Base-by-base conservation (phyloP, 139 green algal genomes). In the Asterochloris sp. region DNA sequence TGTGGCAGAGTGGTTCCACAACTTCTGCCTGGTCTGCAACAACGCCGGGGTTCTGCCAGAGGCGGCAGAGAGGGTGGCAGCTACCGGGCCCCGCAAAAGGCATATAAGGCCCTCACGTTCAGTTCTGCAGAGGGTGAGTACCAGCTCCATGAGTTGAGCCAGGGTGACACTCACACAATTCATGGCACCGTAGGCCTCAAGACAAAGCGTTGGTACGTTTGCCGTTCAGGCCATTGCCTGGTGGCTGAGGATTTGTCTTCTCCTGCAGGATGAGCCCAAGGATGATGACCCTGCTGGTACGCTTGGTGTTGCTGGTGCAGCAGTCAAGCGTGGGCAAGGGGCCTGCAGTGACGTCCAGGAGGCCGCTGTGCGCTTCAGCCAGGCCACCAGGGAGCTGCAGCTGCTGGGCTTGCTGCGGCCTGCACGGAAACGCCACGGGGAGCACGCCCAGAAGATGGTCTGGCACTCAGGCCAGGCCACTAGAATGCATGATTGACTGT, bases 1-100 rank as follows among this genome's bases (percentile, higher is more conserved):
- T 67, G 79, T 92, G 79, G 87, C 85, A 12, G 88, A 92, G 71
- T 92, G 88, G 88, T 92, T 88, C 69, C 28, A 74, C 16, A 67
- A 79, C 54, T 92, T 91, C 74, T 75, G 74, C 26, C 74, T 62
- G 10, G 67, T 90, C 24, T 73, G 75, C 27, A 19, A 78, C 67
- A 76, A 69, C 1, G 62, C 69, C 21, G 77, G 73, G 10, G 27
- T 28, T 16, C 13, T 26, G 13, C 54, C 27, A 13, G 74, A 81
- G 26, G 81, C 62, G 24, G 13, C 13, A 24, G 29, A 75, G 61
- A 28, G 17, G 27, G 14, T 62, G 21, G 23, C 71, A 73, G 62
- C 63, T n/a, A 15, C 61, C 8, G 64, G 60, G 19, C 62, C 16
- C 8, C 74, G 67, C 21, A 79, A 71, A 28, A 78, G 67, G 63